A percentile compares a stretch with the other conserved stretches of the same genome.
Conservation (phyloP, 1,284 basidiomycete genomes). For the Cryptococcus amylolentus region DNA sequence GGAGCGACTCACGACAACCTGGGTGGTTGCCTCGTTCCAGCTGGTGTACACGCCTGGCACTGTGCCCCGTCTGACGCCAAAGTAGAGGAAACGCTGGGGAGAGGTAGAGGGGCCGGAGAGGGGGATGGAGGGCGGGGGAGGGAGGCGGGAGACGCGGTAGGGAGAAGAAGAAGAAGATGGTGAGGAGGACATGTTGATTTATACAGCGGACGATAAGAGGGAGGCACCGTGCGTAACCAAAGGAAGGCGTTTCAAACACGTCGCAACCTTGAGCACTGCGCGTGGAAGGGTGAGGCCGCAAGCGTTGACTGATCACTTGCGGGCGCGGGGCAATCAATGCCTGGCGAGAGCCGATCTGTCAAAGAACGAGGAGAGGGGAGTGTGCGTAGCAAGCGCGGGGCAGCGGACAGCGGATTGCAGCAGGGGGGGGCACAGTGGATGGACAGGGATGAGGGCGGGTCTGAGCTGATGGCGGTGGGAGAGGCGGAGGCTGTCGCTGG, state of each 20-base stretch:
- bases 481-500: no score
- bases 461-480: not conserved
- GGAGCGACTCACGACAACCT: conserved; percentile 26
- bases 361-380: not conserved
- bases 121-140: conserved; percentile 17
- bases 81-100: conserved; percentile 23
- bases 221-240: not conserved
- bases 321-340: not conserved
- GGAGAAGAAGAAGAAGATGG: conserved; percentile 2
- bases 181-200: not conserved
- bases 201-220: not conserved
- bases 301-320: not conserved
- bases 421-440: not conserved
- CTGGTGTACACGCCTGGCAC: conserved; percentile 25
- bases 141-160: conserved; percentile 22
- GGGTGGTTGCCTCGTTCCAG: conserved; percentile 27
- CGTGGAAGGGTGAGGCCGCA: not conserved
- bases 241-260: not conserved
- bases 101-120: conserved; percentile 16
- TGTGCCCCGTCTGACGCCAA: conserved; percentile 29
- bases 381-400: not conserved
- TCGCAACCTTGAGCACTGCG: not conserved
- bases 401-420: not conserved
- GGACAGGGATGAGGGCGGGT: not conserved
- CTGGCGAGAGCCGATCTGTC: not conserved